Evolutionary conservation across 73 alveolate genomes (phyloP).

Genomic region (Stentor coeruleus): DNA sequence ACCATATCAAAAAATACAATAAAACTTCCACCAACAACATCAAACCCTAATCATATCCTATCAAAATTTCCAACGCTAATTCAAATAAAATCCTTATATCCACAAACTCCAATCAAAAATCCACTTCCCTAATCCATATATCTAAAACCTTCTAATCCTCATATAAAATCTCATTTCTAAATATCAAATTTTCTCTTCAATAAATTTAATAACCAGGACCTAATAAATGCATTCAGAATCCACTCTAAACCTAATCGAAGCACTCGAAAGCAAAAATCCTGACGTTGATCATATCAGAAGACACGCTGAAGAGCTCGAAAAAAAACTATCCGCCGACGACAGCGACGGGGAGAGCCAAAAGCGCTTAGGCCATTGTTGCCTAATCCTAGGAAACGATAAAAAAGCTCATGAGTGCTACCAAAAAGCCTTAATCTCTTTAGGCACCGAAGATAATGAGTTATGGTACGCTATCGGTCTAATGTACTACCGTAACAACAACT

Average conservation of each 20-base stretch:
- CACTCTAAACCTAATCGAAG: not conserved
- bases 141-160: too few relatives aligned
- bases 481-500: not conserved
- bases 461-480: slow-evolving; percentile 1
- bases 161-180: too few relatives aligned
- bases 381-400: not conserved
- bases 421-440: not conserved
- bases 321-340: not conserved
- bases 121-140: too few relatives aligned
- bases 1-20: too few relatives aligned
- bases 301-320: not conserved
- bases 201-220: too few relatives aligned
- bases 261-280: not conserved
- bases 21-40: too few relatives aligned
- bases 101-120: too few relatives aligned
- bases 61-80: too few relatives aligned
- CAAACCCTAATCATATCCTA: too few relatives aligned
- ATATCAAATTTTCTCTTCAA: too few relatives aligned
- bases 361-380: not conserved
- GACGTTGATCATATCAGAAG: not conserved
- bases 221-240: too few relatives aligned
- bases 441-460: not conserved
- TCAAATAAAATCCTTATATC: too few relatives aligned
- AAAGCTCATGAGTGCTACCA: not conserved
- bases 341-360: not conserved